phyloP scores from a whole-genome alignment of 345 rosid species.

The Nephelium lappaceum region DNA sequence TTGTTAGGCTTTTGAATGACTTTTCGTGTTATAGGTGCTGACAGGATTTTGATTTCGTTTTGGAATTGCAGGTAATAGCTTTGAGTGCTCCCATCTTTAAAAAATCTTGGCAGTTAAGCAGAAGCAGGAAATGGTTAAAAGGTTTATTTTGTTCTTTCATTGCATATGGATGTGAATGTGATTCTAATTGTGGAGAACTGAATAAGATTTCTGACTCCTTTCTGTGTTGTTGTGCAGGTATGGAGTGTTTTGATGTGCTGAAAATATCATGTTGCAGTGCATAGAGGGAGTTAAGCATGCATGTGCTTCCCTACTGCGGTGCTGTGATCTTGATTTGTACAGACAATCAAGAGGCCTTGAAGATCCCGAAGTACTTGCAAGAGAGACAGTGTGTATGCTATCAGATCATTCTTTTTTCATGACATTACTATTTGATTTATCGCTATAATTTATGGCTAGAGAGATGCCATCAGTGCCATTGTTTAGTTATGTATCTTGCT shows the following conservation, averaged over 20 bases:
- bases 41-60: conserved; percentile 1
- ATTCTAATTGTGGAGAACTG: conserved; percentile 12
- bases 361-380: conserved; percentile 90
- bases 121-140: conserved; percentile 59
- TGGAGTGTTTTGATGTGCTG: conserved; percentile 68
- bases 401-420: conserved; percentile 14
- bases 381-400: conserved; percentile 94
- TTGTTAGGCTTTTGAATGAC: neutral
- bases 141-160: conserved; percentile 32
- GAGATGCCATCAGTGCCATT: neutral
- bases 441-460: neutral
- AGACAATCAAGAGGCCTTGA: conserved; percentile 79
- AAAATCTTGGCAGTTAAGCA: conserved; percentile 6
- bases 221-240: conserved; percentile 48
- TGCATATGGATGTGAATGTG: neutral
- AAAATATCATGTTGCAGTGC: conserved; percentile 89
- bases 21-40: neutral
- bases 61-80: conserved; percentile 3
- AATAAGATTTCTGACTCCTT: conserved; percentile 18
- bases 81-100: conserved; percentile 9
- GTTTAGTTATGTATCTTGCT: neutral
- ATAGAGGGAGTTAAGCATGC: conserved; percentile 68
- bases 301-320: conserved; percentile 62
- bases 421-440: neutral
- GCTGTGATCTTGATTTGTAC: conserved; percentile 82